Base-by-base conservation (phyloP, 768 basidiomycete genomes). In the Tulasnella sp. region DNA sequence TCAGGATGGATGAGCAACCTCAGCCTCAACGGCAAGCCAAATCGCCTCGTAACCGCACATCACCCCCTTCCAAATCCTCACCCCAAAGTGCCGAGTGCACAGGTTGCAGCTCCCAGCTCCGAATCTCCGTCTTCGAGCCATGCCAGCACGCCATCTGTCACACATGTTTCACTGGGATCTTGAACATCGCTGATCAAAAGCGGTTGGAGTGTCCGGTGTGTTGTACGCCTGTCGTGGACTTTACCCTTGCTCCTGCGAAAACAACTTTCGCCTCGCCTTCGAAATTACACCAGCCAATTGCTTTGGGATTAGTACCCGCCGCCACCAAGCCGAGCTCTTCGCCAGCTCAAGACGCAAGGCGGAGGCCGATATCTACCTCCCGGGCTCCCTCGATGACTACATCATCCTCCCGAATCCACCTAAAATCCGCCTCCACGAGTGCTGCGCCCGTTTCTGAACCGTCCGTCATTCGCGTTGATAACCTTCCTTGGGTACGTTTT, bases 101-200 rank as follows among this genome's bases (percentile, higher is more conserved):
- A 17, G 84, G 86, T 24, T 87, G 85, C 64, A 79, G 82, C 23
- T 73, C 72, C 27, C 34, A 60, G 23, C 42, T 66, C 70, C 42
- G 70, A 72, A 45, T 74, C 70, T 21, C 64, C 21, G 47, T 64
- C 27, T 77, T 92, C 19, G 76, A 79, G 23, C 88, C 89, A 0
- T 92, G 89, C 70, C 68, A 73, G 4, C 89, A 92, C 68, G 77
- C 84, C 1, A 74, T 91, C 1, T 92, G 89, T 68, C 85, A 87
- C 2, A 77, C 78, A 9, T 92, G 89, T 67, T 76, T 92, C 58
- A 92, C 89, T 1, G 88, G 87, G 52, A 86, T 87, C 7, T 75
- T 92, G 53, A 92, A 92, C 65, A 91, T 91, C 53, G 89, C 90
- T 17, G 88, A 88, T 5, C 88, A 92, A 70, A 91, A 90, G 68